These are phyloP conservation scores for Phytophthora pluvialis DNA, from an alignment of 352 stramenopile species.

Conservation along the genomic window DNA sequence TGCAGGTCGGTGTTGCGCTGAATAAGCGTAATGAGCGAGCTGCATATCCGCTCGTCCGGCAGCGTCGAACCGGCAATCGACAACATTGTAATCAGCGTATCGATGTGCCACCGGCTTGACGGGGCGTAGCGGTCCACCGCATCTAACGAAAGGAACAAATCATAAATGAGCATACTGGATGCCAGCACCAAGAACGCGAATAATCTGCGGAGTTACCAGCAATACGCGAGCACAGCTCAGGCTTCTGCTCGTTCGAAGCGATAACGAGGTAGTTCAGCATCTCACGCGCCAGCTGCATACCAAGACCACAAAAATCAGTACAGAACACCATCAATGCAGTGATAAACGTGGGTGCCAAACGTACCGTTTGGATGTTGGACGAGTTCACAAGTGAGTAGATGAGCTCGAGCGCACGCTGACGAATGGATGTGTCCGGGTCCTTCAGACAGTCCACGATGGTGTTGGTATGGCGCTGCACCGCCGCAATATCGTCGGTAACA, in stretches of 20 bases:
- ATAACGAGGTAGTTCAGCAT: conserved; percentile 99
- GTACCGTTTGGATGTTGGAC: conserved; percentile 94
- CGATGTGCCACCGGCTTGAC: conserved; percentile 92
- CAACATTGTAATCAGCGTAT: conserved; percentile 99
- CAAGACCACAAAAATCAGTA: conserved; percentile 6
- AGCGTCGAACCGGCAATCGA: conserved; percentile 96
- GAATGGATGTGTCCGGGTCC: conserved; percentile 98
- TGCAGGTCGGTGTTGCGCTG: conserved; percentile 91
- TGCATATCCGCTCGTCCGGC: conserved; percentile 94
- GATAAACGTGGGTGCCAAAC: conserved; percentile 1
- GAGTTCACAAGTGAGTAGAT: conserved; percentile 99
- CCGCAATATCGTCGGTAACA: conserved; percentile 89
- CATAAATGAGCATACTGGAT: conserved; percentile 3
- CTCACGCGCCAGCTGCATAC: conserved; percentile 92
- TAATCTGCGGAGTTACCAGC: conserved; percentile 66
- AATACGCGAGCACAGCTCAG: conserved; percentile 95
- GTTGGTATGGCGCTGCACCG: conserved; percentile 97
- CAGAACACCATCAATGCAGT: not conserved
- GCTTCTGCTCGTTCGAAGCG: conserved; percentile 94
- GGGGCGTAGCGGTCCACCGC: conserved; percentile 85
- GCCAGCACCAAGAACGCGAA: not conserved
- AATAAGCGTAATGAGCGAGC: conserved; percentile 96
- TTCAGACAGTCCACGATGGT: conserved; percentile 96
- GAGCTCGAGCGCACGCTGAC: conserved; percentile 97
- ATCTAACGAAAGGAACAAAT: conserved; percentile 47